A percentile compares a stretch with the other conserved stretches of the same genome.
Conservation (phyloP, 129 eudicot genomes). For the Helianthus tuberosus region DNA sequence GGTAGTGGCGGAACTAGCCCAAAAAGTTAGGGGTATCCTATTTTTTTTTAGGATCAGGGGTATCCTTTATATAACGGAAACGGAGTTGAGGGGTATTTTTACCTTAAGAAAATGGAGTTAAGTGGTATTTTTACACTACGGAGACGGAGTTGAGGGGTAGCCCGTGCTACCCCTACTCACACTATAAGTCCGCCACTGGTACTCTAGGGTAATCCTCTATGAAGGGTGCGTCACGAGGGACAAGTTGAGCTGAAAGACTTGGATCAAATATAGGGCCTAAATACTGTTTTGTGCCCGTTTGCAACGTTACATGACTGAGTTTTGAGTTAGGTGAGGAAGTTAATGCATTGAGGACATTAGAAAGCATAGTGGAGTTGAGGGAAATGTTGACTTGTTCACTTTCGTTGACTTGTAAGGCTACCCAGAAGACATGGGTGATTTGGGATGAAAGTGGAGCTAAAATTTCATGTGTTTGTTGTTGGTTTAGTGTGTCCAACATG, state of each 20-base stretch:
- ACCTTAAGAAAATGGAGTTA: too few relatives aligned
- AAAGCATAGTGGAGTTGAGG: slow-evolving; percentile 9
- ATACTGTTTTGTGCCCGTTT: slow-evolving; percentile 13
- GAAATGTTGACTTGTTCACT: slow-evolving; percentile 14
- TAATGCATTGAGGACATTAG: not conserved
- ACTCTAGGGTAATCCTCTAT: not conserved
- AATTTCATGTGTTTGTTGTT: too few relatives aligned
- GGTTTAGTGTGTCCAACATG: not conserved
- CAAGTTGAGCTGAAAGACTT: not conserved
- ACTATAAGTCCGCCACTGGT: too few relatives aligned
- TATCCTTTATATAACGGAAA: too few relatives aligned
- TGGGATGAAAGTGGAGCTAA: too few relatives aligned
- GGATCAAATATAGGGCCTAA: slow-evolving; percentile 4
- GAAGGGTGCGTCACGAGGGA: slow-evolving; percentile 1
- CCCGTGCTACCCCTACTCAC: too few relatives aligned
- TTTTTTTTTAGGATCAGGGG: too few relatives aligned
- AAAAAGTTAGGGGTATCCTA: too few relatives aligned
- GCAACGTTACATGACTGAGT: not conserved
- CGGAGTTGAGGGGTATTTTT: too few relatives aligned
- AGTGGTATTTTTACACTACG: too few relatives aligned
- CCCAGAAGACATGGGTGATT: not conserved
- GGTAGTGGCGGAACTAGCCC: too few relatives aligned
- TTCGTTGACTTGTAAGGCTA: slow-evolving; percentile 1
- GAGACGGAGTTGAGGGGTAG: too few relatives aligned
- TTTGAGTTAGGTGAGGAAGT: not conserved